Evolutionary conservation across 805 yeast genomes (phyloP).

Genomic region (Yarrowia sp.): DNA sequence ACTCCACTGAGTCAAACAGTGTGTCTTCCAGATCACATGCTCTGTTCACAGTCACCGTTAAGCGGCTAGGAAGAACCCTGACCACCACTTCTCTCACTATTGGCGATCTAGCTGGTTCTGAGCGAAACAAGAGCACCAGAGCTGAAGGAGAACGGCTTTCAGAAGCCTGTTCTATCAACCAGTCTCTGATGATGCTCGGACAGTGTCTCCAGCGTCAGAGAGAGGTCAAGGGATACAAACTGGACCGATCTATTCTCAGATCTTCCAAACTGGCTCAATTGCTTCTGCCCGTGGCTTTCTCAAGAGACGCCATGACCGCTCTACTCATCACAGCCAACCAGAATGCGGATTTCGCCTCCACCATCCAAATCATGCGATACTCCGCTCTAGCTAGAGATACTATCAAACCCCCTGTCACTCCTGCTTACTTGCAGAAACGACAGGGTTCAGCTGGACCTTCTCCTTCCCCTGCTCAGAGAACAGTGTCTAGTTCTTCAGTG

Average conservation of each 20-base stretch:
- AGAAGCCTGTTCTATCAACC: slow-evolving; percentile 52
- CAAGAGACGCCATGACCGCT: slow-evolving; percentile 33
- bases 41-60: slow-evolving; percentile 47
- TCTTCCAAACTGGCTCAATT: slow-evolving; percentile 51
- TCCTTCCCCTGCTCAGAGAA: slow-evolving; percentile 4
- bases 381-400: slow-evolving; percentile 36
- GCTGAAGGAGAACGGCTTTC: slow-evolving; percentile 47
- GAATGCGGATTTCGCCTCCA: slow-evolving; percentile 41
- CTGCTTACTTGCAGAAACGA: background rate
- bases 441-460: background rate
- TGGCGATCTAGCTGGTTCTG: slow-evolving; percentile 56
- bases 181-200: slow-evolving; percentile 51
- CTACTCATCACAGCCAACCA: slow-evolving; percentile 45
- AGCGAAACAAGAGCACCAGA: slow-evolving; percentile 48
- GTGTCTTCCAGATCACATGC: slow-evolving; percentile 54
- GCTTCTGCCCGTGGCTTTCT: slow-evolving; percentile 47
- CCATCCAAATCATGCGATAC: slow-evolving; percentile 38
- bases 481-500: slow-evolving; percentile 7
- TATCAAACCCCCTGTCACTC: slow-evolving; percentile 4
- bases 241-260: slow-evolving; percentile 47
- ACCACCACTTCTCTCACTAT: slow-evolving; percentile 45
- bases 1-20: slow-evolving; percentile 46
- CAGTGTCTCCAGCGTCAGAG: slow-evolving; percentile 47
- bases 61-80: slow-evolving; percentile 30
- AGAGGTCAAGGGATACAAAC: slow-evolving; percentile 31